A percentile compares a stretch with the other conserved stretches of the same genome.
Conservation (phyloP, 2,329 filamentous ascomycete species). For the Cladophialophora chaetospira region DNA sequence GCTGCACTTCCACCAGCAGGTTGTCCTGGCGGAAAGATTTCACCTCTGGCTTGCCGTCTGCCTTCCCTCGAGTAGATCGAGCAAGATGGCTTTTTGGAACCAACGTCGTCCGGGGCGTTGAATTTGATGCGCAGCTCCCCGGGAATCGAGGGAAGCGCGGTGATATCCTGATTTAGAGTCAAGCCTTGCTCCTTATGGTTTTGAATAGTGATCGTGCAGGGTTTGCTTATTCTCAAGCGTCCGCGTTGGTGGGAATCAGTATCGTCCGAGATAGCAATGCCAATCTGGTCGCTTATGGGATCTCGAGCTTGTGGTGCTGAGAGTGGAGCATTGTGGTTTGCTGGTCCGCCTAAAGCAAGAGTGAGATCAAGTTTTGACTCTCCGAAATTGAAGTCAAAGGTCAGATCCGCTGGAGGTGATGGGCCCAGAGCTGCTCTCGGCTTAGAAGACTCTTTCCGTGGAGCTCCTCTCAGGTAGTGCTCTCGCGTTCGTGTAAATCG, state of each 20-base stretch:
- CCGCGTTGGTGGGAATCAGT: neutral
- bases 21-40: neutral
- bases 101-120: neutral
- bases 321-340: neutral
- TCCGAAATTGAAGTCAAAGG: conserved; percentile 14
- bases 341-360: neutral
- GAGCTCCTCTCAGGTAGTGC: neutral
- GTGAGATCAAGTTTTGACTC: conserved; percentile 5
- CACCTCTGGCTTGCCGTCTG: conserved; percentile 3
- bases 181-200: neutral
- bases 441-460: neutral
- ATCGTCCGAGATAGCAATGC: conserved; percentile 1
- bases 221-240: neutral
- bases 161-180: neutral
- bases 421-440: neutral
- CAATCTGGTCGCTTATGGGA: neutral
- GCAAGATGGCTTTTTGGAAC: neutral
- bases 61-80: conserved; percentile 15
- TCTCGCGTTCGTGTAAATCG: neutral
- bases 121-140: neutral
- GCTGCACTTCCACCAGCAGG: neutral
- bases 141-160: neutral
- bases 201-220: neutral
- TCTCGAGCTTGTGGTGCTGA: neutral
- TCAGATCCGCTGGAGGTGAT: neutral